Conservation (phyloP, 495 filamentous ascomycete genomes). For the Annulohypoxylon bovei region DNA sequence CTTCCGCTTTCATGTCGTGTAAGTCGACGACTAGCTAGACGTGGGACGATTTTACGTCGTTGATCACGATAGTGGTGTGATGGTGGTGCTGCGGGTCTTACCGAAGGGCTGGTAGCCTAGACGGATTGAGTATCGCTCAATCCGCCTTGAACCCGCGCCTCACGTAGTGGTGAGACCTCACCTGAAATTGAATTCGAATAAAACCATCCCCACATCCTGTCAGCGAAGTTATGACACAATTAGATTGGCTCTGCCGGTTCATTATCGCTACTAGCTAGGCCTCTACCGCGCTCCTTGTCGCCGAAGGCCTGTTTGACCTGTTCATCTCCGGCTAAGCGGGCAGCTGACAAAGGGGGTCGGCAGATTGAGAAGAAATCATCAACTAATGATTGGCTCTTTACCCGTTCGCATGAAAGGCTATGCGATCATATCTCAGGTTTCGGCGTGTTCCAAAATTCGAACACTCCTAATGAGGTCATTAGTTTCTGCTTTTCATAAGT, state of each 20-base stretch:
- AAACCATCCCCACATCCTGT: constrained; percentile 25
- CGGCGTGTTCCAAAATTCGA: neutral
- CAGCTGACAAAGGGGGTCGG: constrained; percentile 12
- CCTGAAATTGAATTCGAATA: constrained; percentile 21
- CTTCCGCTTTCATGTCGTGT: constrained; percentile 28
- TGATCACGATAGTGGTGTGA: constrained; percentile 39
- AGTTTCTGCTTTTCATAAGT: neutral
- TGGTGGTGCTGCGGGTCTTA: constrained; percentile 30
- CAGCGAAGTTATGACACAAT: constrained; percentile 19
- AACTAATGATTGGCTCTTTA: neutral
- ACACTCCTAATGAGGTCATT: neutral
- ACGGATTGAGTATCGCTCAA: constrained; percentile 34
- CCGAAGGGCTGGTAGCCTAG: constrained; percentile 36
- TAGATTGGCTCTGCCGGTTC: constrained; percentile 25
- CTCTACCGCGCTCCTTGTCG: constrained; percentile 24
- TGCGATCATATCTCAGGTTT: neutral
- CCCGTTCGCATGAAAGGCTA: neutral
- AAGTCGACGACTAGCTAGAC: constrained; percentile 20
- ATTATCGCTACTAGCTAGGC: constrained; percentile 35
- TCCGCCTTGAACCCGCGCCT: constrained; percentile 11
- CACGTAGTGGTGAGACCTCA: constrained; percentile 32
- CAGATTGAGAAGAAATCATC: constrained; percentile 8
- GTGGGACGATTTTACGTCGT: constrained; percentile 29
- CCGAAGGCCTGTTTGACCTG: constrained; percentile 30
- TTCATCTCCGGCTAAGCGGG: constrained; percentile 10